Conservation (phyloP, 495 filamentous ascomycete genomes). For the Xylaria grammica region DNA sequence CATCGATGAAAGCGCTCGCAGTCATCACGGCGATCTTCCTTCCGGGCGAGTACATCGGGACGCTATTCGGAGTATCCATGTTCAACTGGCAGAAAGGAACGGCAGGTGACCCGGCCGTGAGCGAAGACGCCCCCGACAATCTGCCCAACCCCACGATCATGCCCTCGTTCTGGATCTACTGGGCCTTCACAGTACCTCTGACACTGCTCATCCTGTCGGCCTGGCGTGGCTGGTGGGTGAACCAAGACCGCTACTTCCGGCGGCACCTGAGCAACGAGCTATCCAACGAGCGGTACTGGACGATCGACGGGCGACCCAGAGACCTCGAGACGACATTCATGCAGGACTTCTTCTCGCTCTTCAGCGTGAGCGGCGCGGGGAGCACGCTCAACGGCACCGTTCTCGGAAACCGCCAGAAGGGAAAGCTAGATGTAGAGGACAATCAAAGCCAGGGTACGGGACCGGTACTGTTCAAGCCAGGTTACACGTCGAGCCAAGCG, state of each 20-base stretch:
- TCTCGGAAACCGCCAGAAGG: constrained; percentile 23
- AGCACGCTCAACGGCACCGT: constrained; percentile 31
- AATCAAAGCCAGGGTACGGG: constrained; percentile 7
- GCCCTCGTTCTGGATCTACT: constrained; percentile 44
- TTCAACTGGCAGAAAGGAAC: constrained; percentile 37
- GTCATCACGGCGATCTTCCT: constrained; percentile 43
- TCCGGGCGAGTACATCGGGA: constrained; percentile 43
- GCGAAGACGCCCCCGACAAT: constrained; percentile 24
- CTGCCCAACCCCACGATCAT: constrained; percentile 34
- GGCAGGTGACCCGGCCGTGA: constrained; percentile 30
- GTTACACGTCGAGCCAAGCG: constrained; percentile 16
- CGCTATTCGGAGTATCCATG: constrained; percentile 41
- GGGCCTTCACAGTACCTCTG: constrained; percentile 39
- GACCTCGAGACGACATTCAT: constrained; percentile 38
- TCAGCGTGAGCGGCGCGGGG: constrained; percentile 31
- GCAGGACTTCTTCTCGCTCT: constrained; percentile 40
- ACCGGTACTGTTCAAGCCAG: constrained; percentile 18
- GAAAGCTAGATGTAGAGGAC: constrained; percentile 16
- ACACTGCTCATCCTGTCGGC: constrained; percentile 35
- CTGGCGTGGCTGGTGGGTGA: constrained; percentile 45
- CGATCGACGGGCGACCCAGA: constrained; percentile 36
- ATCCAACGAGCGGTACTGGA: constrained; percentile 43
- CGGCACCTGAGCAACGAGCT: constrained; percentile 40
- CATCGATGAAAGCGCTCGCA: constrained; percentile 42
- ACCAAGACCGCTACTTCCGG: constrained; percentile 41